Evolutionary conservation across 176 grass and related monocot species (phyloP), one percentile per base, ranked within the genome.

Genomic region (Cocos nucifera): DNA sequence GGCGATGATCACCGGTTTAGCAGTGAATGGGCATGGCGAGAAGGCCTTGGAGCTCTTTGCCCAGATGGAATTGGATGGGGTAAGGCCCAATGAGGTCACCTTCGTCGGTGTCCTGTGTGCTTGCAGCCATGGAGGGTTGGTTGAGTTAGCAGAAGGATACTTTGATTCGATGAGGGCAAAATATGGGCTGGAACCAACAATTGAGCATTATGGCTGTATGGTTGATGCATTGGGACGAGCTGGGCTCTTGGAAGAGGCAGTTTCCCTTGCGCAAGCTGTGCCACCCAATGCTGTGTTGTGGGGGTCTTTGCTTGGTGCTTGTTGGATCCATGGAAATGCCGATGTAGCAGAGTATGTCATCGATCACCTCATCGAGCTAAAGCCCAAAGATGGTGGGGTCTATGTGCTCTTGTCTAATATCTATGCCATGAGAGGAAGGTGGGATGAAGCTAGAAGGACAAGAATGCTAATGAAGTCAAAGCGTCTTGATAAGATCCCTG

Each of bases 391-490:
- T 25, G 70, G 50, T 24, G 70, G 59, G 4, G 51, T 55, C 16
- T 73, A 56, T 35, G 70, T 73, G 14, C 59, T 73, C 28, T 54
- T 73, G 50, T 62, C 70, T 6, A 73, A 73, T 28, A 73, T 63
- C 51, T 73, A 73, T 6, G 70, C 70, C 0, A 54, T 48, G 49
- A 54, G 27, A 39, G 58, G 27, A 1, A 73, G 49, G 50, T 73
- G 70, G 70, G 51, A 73, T 54, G 50, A 73, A 39, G 70, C 70
- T 51, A 60, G 20, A 17, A 60, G 24, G 57, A 52, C 44, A 3
- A 49, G 68, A 16, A 25, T 61, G 56, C 17, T 28, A 60, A 60
- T 71, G 49, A 61, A 32, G 22, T 58, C n/a, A 19, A 71, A 60
- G 17, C 44, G 68, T 19, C 68, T 71, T 5, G 49, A 52, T 4